Evolutionary conservation across 2,329 filamentous ascomycete genomes (phyloP).

Genomic region (Talaromyces sp.): DNA sequence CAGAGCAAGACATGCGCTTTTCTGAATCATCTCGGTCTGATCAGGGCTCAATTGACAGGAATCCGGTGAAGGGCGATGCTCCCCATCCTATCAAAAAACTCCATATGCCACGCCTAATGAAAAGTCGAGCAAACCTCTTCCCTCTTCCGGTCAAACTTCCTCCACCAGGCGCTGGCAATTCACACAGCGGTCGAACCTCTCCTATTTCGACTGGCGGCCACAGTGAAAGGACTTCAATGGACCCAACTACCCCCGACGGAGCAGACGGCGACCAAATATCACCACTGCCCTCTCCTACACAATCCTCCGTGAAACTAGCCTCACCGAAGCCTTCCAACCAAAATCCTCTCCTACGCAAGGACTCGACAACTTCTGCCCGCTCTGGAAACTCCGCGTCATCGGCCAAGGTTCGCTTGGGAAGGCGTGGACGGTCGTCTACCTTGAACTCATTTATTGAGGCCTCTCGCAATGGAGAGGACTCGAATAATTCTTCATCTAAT

Average conservation of each 20-base stretch:
- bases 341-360: constrained; percentile 54
- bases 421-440: constrained; percentile 81
- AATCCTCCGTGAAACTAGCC: constrained; percentile 51
- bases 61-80: constrained; percentile 56
- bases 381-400: constrained; percentile 60
- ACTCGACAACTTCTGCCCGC: constrained; percentile 62
- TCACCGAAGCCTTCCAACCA: constrained; percentile 42
- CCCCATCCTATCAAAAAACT: constrained; percentile 67
- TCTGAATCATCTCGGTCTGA: constrained; percentile 92
- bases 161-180: constrained; percentile 42
- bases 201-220: constrained; percentile 12
- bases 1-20: constrained; percentile 61
- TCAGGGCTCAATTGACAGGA: constrained; percentile 68
- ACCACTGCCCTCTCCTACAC: constrained; percentile 48
- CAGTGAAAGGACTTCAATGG: constrained; percentile 21
- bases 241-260: constrained; percentile 28
- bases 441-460: constrained; percentile 75
- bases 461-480: constrained; percentile 64
- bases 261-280: constrained; percentile 37
- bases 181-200: constrained; percentile 19
- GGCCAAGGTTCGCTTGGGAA: constrained; percentile 48
- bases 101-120: constrained; percentile 71
- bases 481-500: constrained; percentile 56
- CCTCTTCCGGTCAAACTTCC: constrained; percentile 76
- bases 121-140: constrained; percentile 75